phyloP scores from a whole-genome alignment of 768 basidiomycete species.

The Pulveroboletus frians region DNA sequence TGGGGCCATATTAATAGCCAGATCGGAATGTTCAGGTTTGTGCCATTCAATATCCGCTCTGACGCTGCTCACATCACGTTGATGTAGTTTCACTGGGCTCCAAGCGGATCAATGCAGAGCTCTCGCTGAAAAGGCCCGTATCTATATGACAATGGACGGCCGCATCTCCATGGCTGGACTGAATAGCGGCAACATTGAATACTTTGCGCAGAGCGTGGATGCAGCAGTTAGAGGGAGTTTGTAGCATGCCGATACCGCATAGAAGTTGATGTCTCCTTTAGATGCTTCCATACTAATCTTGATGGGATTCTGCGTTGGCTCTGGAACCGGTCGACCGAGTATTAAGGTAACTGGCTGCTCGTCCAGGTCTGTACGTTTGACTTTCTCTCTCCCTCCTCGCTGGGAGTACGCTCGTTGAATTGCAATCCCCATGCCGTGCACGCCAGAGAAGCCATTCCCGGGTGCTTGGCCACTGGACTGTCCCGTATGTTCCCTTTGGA shows the following conservation, averaged over 20 bases:
- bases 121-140: conserved; percentile 81
- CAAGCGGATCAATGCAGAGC: conserved; percentile 72
- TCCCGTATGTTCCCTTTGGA: conserved; percentile 12
- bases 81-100: conserved; percentile 76
- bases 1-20: conserved; percentile 96
- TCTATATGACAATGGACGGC: conserved; percentile 93
- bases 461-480: conserved; percentile 23
- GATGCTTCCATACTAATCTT: conserved; percentile 22
- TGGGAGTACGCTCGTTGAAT: conserved; percentile 3
- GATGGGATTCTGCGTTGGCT: conserved; percentile 12
- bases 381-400: not conserved
- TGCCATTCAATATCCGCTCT: conserved; percentile 1
- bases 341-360: conserved; percentile 11
- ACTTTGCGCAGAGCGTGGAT: conserved; percentile 85
- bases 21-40: conserved; percentile 96
- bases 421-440: conserved; percentile 20
- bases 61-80: conserved; percentile 1
- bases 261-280: conserved; percentile 17
- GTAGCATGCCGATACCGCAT: conserved; percentile 37
- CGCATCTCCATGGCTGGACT: conserved; percentile 93
- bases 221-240: conserved; percentile 75
- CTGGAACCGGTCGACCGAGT: conserved; percentile 11
- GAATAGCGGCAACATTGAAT: conserved; percentile 77
- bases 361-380: conserved; percentile 14
- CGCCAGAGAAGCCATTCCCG: conserved; percentile 14